Base-by-base conservation (phyloP, 2,329 filamentous ascomycete species). In the Alternaria tenuissima region DNA sequence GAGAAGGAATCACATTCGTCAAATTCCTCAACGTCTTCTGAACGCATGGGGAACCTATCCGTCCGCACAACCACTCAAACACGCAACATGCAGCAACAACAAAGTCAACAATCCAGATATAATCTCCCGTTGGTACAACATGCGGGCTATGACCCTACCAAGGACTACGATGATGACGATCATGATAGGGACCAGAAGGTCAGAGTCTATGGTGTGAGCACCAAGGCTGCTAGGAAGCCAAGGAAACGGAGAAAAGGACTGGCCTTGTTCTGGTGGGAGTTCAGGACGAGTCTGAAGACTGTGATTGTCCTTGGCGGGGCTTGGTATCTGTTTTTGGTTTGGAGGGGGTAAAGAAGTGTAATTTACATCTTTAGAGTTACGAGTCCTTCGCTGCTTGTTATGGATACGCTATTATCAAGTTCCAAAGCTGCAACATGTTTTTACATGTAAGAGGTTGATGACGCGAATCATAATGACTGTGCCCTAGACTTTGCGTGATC, bases 321-420 rank as follows among this genome's bases (percentile, higher is more conserved):
- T 14, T 88, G 88, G 75, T 95, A 91, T 83, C 82, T 82, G 30
- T 91, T 88, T 79, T 79, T 94, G 68, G 82, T 89, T 57, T 87
- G 85, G 79, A 84, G 83, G 71, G 89, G 89, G 64, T 92, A 46
- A 54, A n/a, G 14, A 0, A 16, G 8, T 24, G 30, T n/a, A 16
- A 3, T 20, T 20, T 14, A 2, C 3, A 22, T 22, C 9, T 2
- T 1, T 12, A 8, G 38, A 20, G 18, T 20, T 7, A 4, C 20
- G 20, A 7, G 9, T 14, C 18, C 4, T n/a, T 28, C 7, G 7
- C 28, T 14, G 24, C 16, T 32, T 30, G 3, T 14, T 20, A 5
- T 18, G 11, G 26, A 20, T 30, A 12, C 12, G 7, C 16, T 16
- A 16, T 24, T 1, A 14, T 16, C 3, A 24, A 46, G n/a, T 32